Base-by-base conservation (phyloP, 2,329 filamentous ascomycete species). In the Parastagonospora nodorum region DNA sequence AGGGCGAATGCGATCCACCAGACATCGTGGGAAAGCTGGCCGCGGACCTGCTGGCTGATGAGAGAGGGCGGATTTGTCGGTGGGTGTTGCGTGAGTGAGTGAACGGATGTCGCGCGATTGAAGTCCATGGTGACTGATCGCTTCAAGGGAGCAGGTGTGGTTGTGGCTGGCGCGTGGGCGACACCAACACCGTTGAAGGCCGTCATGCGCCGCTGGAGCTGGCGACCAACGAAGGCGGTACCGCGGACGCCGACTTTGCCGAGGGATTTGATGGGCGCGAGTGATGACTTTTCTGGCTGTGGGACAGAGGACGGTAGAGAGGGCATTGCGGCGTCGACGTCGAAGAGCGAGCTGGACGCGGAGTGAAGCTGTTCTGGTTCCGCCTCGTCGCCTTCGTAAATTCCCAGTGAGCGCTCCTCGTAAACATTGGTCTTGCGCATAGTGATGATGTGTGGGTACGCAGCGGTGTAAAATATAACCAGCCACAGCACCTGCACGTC, bases 371-470 rank as follows among this genome's bases (percentile, higher is more conserved):
- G 60, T 38, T 62, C 59, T 37, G 46, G 50, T 38, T 62, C 59
- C 28, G 55, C 47, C 44, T 62, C 54, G 16, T 60, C 59, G 30
- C 59, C 57, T 37, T 58, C 57, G 29, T 60, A 62, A 19, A 62
- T 62, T 0, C 59, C 59, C 11, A 62, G 33, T 14, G 59, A 58
- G 0, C 59, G 49, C 41, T 62, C 59, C 33, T 62, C 59, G 36
- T 62, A 62, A 11, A 62, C 59, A 40, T 62, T 62, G 11, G 57
- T 62, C 33, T 57, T 54, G 38, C 59, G 59, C 59, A 62, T 62
- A 14, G 59, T 60, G 32, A 62, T 62, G 45, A 62, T 62, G 29
- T 62, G 59, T 15, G 59, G 59, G 42, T 60, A 62, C 16, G 57
- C 59, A 11, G 59, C 57, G 12, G 57, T 62, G 40, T 62, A 62